Evolutionary conservation across 2,329 filamentous ascomycete species (phyloP).

Genomic region (Fusarium sacchari): DNA sequence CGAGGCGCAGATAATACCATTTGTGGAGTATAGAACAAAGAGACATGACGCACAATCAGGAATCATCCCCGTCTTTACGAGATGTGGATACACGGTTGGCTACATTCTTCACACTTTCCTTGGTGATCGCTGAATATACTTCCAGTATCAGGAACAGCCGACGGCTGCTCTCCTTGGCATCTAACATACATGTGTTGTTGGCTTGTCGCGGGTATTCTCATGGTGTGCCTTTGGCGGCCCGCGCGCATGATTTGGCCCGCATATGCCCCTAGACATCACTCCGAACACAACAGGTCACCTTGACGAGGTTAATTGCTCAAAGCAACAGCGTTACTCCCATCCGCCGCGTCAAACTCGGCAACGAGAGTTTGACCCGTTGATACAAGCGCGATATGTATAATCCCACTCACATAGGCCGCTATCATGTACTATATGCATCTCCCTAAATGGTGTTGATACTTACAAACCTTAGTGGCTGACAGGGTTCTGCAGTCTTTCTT

Average conservation of each 20-base stretch:
- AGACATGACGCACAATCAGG: conserved; percentile 12
- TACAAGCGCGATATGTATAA: conserved; percentile 27
- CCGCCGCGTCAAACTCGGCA: conserved; percentile 24
- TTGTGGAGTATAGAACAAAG: conserved; percentile 26
- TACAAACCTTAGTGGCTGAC: conserved; percentile 4
- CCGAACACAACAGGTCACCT: conserved; percentile 13
- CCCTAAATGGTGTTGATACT: conserved; percentile 9
- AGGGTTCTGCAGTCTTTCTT: conserved; percentile 10
- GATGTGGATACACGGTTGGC: conserved; percentile 29
- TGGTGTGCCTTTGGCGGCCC: conserved; percentile 30
- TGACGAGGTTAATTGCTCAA: conserved; percentile 3
- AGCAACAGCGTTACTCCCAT: conserved; percentile 11
- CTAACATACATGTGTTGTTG: conserved; percentile 32
- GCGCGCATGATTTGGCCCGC: conserved; percentile 38
- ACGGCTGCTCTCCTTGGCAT: conserved; percentile 7
- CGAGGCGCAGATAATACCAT: conserved; percentile 5
- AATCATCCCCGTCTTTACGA: conserved; percentile 18
- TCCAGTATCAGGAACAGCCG: conserved; percentile 36
- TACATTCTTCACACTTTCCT: conserved; percentile 5
- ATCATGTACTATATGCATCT: background rate
- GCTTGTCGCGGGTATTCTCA: conserved; percentile 26
- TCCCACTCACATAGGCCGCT: conserved; percentile 2
- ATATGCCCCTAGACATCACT: conserved; percentile 27
- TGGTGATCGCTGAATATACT: conserved; percentile 22
- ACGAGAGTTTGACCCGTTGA: background rate